phyloP scores from a whole-genome alignment of 164 flowering plant genomes.

The Nymphaea thermarum region DNA sequence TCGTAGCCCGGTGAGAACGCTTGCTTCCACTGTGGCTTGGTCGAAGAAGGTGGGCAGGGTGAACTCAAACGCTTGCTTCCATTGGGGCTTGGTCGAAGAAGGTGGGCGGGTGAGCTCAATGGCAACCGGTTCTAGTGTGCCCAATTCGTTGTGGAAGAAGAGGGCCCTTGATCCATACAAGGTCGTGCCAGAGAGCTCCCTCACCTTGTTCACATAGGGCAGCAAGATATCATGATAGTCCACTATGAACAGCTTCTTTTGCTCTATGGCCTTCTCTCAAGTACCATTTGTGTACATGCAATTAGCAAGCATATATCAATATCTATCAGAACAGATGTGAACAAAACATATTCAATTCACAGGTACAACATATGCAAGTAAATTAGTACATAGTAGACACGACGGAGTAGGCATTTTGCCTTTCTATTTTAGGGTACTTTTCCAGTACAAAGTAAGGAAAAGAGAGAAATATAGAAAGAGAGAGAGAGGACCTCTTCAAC shows the following conservation, averaged over 20 bases:
- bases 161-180: slow-evolving; percentile 66
- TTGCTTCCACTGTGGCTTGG: too few relatives aligned
- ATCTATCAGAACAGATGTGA: too few relatives aligned
- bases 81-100: slow-evolving; percentile 25
- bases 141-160: slow-evolving; percentile 33
- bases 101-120: slow-evolving; percentile 62
- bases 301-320: too few relatives aligned
- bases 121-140: slow-evolving; percentile 48
- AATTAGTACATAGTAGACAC: background rate
- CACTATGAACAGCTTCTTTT: slow-evolving; percentile 43
- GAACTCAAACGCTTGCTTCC: too few relatives aligned
- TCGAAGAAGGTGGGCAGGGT: too few relatives aligned
- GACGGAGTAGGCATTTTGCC: background rate
- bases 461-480: background rate
- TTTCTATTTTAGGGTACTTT: background rate
- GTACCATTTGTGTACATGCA: background rate
- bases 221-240: slow-evolving; percentile 58
- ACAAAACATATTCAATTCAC: too few relatives aligned
- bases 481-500: slow-evolving; percentile 21
- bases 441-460: background rate
- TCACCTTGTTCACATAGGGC: slow-evolving; percentile 43
- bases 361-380: too few relatives aligned
- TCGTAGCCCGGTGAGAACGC: slow-evolving; percentile 35
- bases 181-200: slow-evolving; percentile 33
- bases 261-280: slow-evolving; percentile 27